Evolutionary conservation across 495 filamentous ascomycete genomes (phyloP).

Genomic region (Staphylotrichum tortipilum): DNA sequence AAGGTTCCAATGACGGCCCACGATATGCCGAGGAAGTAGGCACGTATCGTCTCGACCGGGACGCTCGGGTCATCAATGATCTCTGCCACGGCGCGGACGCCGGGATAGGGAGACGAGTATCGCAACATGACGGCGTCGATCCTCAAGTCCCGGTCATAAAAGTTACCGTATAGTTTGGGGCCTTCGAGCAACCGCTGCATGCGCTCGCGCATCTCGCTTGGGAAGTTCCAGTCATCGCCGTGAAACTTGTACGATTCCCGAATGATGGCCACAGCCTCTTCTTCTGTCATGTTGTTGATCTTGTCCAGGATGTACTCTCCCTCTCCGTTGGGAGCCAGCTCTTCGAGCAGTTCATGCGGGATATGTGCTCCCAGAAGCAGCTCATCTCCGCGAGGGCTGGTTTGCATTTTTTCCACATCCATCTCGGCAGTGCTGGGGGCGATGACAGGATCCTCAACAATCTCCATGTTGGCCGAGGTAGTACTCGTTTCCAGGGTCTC

Average conservation of each 20-base stretch:
- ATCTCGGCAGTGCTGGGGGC: constrained; percentile 7
- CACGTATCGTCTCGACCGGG: constrained; percentile 31
- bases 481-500: no score
- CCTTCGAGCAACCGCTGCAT: constrained; percentile 22
- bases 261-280: constrained; percentile 30
- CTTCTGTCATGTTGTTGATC: constrained; percentile 30
- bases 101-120: constrained; percentile 37
- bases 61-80: constrained; percentile 24
- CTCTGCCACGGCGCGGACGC: constrained; percentile 37
- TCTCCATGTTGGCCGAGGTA: constrained; percentile 6
- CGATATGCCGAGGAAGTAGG: constrained; percentile 32
- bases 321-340: constrained; percentile 30
- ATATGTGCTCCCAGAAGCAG: constrained; percentile 27
- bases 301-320: constrained; percentile 31
- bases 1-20: constrained; percentile 33
- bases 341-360: constrained; percentile 28
- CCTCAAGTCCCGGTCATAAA: constrained; percentile 30
- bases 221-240: constrained; percentile 34
- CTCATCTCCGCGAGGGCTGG: background rate
- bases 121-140: constrained; percentile 32
- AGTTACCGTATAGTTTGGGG: constrained; percentile 27
- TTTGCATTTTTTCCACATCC: no score
- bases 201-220: constrained; percentile 23
- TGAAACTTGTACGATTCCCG: constrained; percentile 24
- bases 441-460: constrained; percentile 10